phyloP scores from a whole-genome alignment of 139 green algal species.

The Closterium sp. region DNA sequence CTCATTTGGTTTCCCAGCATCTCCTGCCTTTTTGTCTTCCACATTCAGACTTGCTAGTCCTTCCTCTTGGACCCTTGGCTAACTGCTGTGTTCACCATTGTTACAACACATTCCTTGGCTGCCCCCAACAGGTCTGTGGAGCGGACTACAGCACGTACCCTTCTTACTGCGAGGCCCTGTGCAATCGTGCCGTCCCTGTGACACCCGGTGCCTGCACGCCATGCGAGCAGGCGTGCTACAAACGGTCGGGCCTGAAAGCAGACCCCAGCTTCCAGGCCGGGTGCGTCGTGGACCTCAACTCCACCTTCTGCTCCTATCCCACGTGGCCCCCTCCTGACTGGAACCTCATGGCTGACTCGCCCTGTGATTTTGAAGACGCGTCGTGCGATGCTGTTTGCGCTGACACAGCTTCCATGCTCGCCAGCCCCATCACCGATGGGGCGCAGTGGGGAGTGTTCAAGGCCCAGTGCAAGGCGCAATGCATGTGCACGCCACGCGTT shows the following conservation, averaged over 20 bases:
- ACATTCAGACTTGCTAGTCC: neutral
- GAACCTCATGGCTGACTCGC: neutral
- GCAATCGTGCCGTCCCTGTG: slow-evolving; percentile 17
- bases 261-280: neutral
- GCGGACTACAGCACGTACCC: slow-evolving; percentile 10
- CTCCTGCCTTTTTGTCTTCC: neutral
- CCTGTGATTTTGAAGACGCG: neutral
- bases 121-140: slow-evolving; percentile 7
- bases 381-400: neutral
- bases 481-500: neutral
- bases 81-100: too few relatives aligned
- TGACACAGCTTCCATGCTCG: neutral
- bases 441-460: neutral
- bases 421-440: neutral
- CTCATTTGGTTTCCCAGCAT: neutral
- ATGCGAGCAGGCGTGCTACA: slow-evolving; percentile 12
- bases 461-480: neutral
- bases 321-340: neutral
- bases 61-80: too few relatives aligned
- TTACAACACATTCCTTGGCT: neutral
- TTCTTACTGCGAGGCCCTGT: slow-evolving; percentile 33
- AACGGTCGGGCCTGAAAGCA: neutral
- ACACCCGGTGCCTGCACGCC: neutral
- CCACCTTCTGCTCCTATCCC: neutral
- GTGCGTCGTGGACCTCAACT: neutral